Evolutionary conservation across 2,329 filamentous ascomycete species (phyloP).

Genomic region (Neocucurbitaria cava): DNA sequence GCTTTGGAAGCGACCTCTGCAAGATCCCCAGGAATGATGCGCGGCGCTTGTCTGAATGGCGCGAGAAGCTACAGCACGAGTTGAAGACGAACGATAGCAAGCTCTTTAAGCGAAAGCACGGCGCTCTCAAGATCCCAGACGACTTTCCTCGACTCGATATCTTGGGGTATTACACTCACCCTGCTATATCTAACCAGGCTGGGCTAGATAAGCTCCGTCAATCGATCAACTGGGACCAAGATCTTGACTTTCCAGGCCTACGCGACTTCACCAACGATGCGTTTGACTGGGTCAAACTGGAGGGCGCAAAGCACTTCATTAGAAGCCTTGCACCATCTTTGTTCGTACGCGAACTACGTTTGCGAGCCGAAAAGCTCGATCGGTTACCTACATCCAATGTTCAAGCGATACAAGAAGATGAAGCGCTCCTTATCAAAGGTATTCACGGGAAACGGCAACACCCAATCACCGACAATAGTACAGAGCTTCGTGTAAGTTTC

Average conservation of each 20-base stretch:
- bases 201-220: conserved; percentile 63
- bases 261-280: conserved; percentile 77
- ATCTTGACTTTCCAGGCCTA: conserved; percentile 71
- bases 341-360: conserved; percentile 65
- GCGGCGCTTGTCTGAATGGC: conserved; percentile 72
- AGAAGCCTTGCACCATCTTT: conserved; percentile 79
- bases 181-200: conserved; percentile 73
- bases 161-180: conserved; percentile 85
- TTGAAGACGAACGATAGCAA: conserved; percentile 83
- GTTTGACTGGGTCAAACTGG: conserved; percentile 83
- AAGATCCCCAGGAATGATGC: conserved; percentile 66
- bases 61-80: conserved; percentile 73
- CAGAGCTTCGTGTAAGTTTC: conserved; percentile 81
- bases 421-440: conserved; percentile 65
- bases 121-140: conserved; percentile 75
- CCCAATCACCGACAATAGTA: conserved; percentile 74
- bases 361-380: conserved; percentile 39
- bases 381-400: conserved; percentile 34
- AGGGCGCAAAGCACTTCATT: conserved; percentile 84
- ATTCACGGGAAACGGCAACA: conserved; percentile 75
- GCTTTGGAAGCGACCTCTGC: conserved; percentile 81
- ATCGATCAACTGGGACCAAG: conserved; percentile 66
- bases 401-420: conserved; percentile 54
- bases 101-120: conserved; percentile 79
- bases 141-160: conserved; percentile 82